Conservation (phyloP, 179 eudicot genomes). For the Vitellaria paradoxa region DNA sequence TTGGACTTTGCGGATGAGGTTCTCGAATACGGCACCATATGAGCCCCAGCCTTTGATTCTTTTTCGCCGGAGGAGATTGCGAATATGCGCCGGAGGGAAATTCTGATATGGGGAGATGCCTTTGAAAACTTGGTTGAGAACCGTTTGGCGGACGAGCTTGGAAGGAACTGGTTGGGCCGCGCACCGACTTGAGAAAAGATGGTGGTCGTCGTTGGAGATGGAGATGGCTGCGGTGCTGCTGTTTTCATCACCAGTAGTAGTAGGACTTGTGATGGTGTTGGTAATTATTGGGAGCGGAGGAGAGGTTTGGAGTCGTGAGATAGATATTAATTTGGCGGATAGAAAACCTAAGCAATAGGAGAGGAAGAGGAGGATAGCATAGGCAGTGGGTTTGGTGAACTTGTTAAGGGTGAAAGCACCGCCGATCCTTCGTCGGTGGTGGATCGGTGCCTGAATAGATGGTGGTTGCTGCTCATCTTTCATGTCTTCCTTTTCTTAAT, state of each 20-base stretch:
- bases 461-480: conserved; percentile 18
- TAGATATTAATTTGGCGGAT: conserved; percentile 21
- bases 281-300: conserved; percentile 5
- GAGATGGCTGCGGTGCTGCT: conserved; percentile 13
- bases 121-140: conserved; percentile 45
- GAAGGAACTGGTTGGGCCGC: conserved; percentile 24
- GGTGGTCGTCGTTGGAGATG: conserved; percentile 26
- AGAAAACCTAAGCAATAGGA: conserved; percentile 51
- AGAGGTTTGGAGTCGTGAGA: neutral
- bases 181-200: conserved; percentile 38
- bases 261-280: neutral
- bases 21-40: conserved; percentile 55
- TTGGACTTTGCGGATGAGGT: conserved; percentile 38
- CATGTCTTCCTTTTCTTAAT: conserved; percentile 5
- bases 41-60: conserved; percentile 77
- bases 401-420: conserved; percentile 5
- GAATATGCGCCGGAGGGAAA: conserved; percentile 58
- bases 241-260: too few relatives aligned
- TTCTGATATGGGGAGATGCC: conserved; percentile 54
- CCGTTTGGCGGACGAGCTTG: conserved; percentile 28
- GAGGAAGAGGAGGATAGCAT: conserved; percentile 33
- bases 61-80: conserved; percentile 24
- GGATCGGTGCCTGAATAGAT: conserved; percentile 1
- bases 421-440: conserved; percentile 15
- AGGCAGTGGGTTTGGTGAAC: conserved; percentile 27